Evolutionary conservation across 2,329 filamentous ascomycete species (phyloP), one percentile per base, ranked within the genome.

Genomic region (Pseudogymnoascus sp.): DNA sequence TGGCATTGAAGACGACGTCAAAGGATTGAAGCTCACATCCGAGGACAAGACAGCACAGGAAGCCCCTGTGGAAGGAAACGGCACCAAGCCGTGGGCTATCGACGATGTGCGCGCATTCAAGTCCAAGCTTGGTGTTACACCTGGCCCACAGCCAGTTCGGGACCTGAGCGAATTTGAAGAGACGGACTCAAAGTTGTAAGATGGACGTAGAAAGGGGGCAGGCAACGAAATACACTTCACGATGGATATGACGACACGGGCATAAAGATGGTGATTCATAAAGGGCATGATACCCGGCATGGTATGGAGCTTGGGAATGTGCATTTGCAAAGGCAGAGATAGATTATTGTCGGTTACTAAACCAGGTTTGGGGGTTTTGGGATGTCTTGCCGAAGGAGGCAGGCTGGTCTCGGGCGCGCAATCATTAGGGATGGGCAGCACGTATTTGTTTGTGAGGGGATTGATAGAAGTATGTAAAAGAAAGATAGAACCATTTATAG

Each of bases 111-210:
- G 89, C 65, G 82, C 84, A 31, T 97, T 89, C 82, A 96, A 95
- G 81, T 86, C 90, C 0, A 81, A 84, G 12, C 79, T 97, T 70
- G 79, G 84, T 64, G 83, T 91, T 28, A 95, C 87, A 67, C 81
- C 83, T 21, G 93, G 90, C 0, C 85, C 92, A 1, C 82, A 82
- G 66, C 84, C 93, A 0, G 84, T 90, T 31, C 87, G 84, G 71
- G 89, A 95, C 68, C 75, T 97, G 63, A 88, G 82, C 66, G 89
- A 92, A 71, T 97, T 93, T 75, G 90, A 96, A 73, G 93, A 97
- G 65, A 80, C 88, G 65, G 91, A 90, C 67, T 78, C 90, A 12
- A 97, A 97, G 78, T 81, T 97, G 64, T 93, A 74, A 82, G 63
- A 53, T 56, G 50, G n/a, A 34, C 10, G n/a, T 56, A 56, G 28